Evolutionary conservation across 495 filamentous ascomycete genomes (phyloP), one percentile per base, ranked within the genome.

Genomic region (Staphylotrichum longicolle): DNA sequence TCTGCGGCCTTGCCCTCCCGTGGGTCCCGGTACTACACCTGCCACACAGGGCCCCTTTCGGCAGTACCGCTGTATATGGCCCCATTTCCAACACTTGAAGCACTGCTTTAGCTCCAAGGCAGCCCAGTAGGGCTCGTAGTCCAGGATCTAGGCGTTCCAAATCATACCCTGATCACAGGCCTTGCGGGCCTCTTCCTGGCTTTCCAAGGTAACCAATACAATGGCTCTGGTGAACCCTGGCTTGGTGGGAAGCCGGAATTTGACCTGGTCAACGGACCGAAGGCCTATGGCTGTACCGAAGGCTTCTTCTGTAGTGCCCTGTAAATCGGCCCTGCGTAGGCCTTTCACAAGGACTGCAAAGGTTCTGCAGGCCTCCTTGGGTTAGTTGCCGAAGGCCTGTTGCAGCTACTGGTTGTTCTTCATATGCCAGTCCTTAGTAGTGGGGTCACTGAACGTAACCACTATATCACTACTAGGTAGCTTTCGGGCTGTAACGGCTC

Each of bases 121-220:
- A 47, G 54, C 41, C 54, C 10, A 57, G 42, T 46, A 57, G 7
- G 42, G 54, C 41, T 57, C 27, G 42, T 30, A 57, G 54, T 57
- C 54, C 3, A 57, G 42, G n/a, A 57, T 8, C 54, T 57, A 9
- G 54, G 54, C 54, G 20, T 20, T 57, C 54, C 42, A 46, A 39
- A 57, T 33, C 20, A 58, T 15, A 9, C 49, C 33, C 49, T 51
- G 9, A 3, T 35, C 12, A 35, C 5, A 51, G 10, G 49, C 49
- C 11, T n/a, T 51, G 2, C 30, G 12, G 33, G 49, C 49, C 32
- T 51, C 49, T 10, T 35, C 12, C 12, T 51, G 9, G 20, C 6
- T 9, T 4, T 6, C 11, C 5, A 48, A 27, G 1, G 46, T 11
- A 15, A 48, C 46, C 2, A 48, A 27, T 11, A 48, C 5, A 9